Conservation (phyloP, 1,139 yeast species). For the Yamadazyma dendronema region DNA sequence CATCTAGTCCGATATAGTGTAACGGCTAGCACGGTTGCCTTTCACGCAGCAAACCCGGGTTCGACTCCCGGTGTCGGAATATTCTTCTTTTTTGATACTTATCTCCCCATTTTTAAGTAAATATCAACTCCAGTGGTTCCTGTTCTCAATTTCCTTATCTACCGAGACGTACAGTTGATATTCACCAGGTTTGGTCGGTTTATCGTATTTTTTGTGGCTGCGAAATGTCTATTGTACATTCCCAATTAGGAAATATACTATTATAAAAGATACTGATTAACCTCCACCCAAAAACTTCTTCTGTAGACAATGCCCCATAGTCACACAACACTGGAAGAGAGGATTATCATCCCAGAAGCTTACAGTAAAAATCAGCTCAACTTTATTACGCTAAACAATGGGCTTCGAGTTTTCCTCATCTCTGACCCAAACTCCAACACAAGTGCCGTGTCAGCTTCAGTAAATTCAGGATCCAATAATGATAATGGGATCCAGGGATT, state of each 20-base stretch:
- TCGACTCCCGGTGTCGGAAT: slow-evolving; percentile 81
- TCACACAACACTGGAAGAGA: neutral
- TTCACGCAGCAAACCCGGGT: slow-evolving; percentile 83
- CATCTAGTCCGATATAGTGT: slow-evolving; percentile 64
- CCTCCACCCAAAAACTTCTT: no score
- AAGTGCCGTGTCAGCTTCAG: slow-evolving; percentile 47
- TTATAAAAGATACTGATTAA: no score
- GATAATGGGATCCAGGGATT: slow-evolving; percentile 60
- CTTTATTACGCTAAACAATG: slow-evolving; percentile 51
- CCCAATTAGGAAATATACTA: neutral
- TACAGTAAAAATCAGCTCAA: slow-evolving; percentile 15
- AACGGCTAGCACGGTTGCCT: slow-evolving; percentile 84
- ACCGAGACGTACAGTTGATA: no score
- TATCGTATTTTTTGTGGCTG: neutral
- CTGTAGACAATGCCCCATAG: no score
- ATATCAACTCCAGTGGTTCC: no score
- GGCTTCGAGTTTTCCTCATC: slow-evolving; percentile 48
- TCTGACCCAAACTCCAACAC: slow-evolving; percentile 54
- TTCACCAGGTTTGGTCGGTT: no score
- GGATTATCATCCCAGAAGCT: slow-evolving; percentile 6
- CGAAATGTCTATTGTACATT: neutral
- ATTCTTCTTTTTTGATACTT: slow-evolving; percentile 22
- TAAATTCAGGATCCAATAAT: slow-evolving; percentile 61
- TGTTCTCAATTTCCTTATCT: no score
- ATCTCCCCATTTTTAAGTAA: no score